Evolutionary conservation across 805 yeast species (phyloP).

Genomic region (Tetrapisispora fleetii): DNA sequence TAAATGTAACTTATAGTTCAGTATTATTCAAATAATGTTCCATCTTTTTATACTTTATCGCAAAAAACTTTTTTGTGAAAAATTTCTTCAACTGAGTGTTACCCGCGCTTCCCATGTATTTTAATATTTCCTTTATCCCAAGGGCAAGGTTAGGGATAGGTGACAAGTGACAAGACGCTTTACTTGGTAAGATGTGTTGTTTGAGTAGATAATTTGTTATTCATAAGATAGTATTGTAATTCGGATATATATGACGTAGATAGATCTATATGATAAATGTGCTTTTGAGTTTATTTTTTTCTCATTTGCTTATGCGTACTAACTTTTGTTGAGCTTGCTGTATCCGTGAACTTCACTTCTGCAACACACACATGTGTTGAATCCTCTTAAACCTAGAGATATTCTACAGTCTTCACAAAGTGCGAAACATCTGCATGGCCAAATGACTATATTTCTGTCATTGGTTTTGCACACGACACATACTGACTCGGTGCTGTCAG

Average conservation of each 20-base stretch:
- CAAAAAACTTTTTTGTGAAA: background rate
- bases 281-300: too few species aligned
- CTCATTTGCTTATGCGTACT: too few species aligned
- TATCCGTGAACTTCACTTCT: conserved; percentile 57
- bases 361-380: conserved; percentile 78
- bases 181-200: too few species aligned
- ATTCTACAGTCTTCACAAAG: conserved; percentile 78
- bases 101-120: background rate
- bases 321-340: conserved; percentile 31
- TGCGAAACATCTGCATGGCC: conserved; percentile 92
- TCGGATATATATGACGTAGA: too few species aligned
- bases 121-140: background rate
- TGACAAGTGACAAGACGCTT: too few species aligned
- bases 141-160: background rate
- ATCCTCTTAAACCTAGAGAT: conserved; percentile 60
- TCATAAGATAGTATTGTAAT: too few species aligned
- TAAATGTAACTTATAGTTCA: background rate
- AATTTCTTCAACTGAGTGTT: background rate
- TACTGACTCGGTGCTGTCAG: conserved; percentile 31
- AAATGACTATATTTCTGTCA: conserved; percentile 65
- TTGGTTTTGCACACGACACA: conserved; percentile 80
- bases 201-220: too few species aligned
- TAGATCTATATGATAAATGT: too few species aligned
- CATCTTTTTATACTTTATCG: background rate
- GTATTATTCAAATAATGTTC: background rate